Evolutionary conservation across 2,329 filamentous ascomycete genomes (phyloP).

Genomic region (Metarhizium humberi): DNA sequence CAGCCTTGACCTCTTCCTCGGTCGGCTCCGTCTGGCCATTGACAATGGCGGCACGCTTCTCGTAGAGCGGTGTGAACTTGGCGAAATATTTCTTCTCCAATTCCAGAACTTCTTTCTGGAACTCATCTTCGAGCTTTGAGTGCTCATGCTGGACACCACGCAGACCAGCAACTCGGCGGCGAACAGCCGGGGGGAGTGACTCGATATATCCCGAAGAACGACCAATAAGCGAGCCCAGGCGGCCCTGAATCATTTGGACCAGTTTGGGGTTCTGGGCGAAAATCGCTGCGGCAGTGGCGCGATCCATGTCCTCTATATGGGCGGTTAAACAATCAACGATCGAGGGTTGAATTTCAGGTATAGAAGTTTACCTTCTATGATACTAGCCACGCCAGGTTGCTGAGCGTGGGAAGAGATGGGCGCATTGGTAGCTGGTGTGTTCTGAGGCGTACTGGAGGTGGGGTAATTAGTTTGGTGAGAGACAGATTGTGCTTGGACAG

Average conservation of each 20-base stretch:
- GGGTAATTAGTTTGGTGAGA: constrained; percentile 27
- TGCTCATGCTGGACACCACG: constrained; percentile 99
- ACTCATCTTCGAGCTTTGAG: constrained; percentile 94
- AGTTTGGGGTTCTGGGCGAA: constrained; percentile 94
- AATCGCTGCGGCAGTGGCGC: constrained; percentile 76
- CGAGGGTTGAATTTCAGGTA: neutral
- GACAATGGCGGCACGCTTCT: constrained; percentile 88
- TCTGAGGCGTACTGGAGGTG: constrained; percentile 80
- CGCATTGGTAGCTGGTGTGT: constrained; percentile 90
- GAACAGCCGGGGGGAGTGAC: constrained; percentile 80
- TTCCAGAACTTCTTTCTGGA: constrained; percentile 96
- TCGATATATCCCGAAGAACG: constrained; percentile 97
- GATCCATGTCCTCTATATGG: constrained; percentile 75
- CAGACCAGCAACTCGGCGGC: constrained; percentile 85
- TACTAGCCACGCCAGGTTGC: constrained; percentile 86
- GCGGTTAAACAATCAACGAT: neutral
- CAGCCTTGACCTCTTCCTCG: constrained; percentile 76
- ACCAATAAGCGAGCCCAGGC: constrained; percentile 86
- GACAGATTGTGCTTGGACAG: constrained; percentile 8
- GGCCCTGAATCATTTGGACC: constrained; percentile 95
- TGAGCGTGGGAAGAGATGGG: constrained; percentile 97
- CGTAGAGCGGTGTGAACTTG: constrained; percentile 95
- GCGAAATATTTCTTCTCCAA: constrained; percentile 99
- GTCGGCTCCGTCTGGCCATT: constrained; percentile 82
- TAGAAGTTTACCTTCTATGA: constrained; percentile 78